Conservation (phyloP, 1,284 basidiomycete species). For the Microbotryomycetes sp. region DNA sequence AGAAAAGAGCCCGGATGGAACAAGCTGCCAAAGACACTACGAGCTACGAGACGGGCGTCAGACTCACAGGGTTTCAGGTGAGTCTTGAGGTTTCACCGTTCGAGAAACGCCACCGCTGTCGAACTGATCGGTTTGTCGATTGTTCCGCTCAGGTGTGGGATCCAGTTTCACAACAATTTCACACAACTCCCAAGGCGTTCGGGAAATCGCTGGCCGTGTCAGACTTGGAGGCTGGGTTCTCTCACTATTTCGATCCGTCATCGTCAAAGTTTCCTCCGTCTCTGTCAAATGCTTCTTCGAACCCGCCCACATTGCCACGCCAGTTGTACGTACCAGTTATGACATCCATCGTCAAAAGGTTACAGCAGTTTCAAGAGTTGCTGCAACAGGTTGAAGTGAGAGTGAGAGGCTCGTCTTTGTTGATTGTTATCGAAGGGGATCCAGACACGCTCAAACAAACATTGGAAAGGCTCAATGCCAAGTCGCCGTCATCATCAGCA, state of each 20-base stretch:
- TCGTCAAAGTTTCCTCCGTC: constrained; percentile 23
- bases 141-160: constrained; percentile 60
- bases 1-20: constrained; percentile 74
- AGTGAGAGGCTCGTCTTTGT: constrained; percentile 71
- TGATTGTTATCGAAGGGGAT: constrained; percentile 80
- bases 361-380: constrained; percentile 54
- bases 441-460: constrained; percentile 46
- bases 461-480: constrained; percentile 46
- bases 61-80: constrained; percentile 86
- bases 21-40: constrained; percentile 66
- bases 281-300: constrained; percentile 12
- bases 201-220: constrained; percentile 65
- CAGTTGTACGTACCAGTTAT: constrained; percentile 58
- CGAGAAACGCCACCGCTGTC: no score
- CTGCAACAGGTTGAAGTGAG: constrained; percentile 60
- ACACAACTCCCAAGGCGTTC: constrained; percentile 66
- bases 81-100: no score
- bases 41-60: constrained; percentile 59
- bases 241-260: constrained; percentile 65
- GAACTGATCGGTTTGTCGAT: neutral
- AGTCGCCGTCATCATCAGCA: neutral
- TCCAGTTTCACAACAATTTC: constrained; percentile 50
- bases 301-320: constrained; percentile 51
- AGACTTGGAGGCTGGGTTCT: constrained; percentile 66
- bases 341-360: constrained; percentile 51